phyloP scores from a whole-genome alignment of 306 rosid genomes.

The Psophocarpus tetragonolobus region DNA sequence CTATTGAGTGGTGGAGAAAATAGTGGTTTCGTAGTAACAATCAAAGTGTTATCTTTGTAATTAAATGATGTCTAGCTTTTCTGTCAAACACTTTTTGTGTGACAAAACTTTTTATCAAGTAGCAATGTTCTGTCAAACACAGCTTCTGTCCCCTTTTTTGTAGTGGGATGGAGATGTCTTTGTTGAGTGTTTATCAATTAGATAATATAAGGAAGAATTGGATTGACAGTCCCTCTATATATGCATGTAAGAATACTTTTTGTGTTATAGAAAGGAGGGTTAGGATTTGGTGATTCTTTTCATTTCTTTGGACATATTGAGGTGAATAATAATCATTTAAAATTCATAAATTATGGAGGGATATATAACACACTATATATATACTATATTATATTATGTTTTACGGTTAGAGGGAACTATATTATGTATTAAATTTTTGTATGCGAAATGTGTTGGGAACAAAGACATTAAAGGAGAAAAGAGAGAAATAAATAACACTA shows the following conservation, averaged over 20 bases:
- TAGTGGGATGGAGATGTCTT: not conserved
- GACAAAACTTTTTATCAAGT: not conserved
- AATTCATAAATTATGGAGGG: not conserved
- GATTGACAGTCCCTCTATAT: not conserved
- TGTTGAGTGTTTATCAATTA: not conserved
- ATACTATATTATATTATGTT: too few species aligned
- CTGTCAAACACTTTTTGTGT: constrained; percentile 3
- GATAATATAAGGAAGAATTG: not conserved
- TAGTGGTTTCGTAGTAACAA: constrained; percentile 17
- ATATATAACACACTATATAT: too few species aligned
- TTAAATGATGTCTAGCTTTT: not conserved
- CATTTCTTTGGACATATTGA: not conserved
- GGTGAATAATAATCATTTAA: not conserved
- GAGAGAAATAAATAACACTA: too few species aligned
- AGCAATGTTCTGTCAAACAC: not conserved
- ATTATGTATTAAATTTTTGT: not conserved
- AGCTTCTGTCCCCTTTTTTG: not conserved
- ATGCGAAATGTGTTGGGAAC: too few species aligned
- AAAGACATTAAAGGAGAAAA: too few species aligned
- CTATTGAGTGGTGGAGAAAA: not conserved
- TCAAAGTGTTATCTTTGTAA: constrained; percentile 20
- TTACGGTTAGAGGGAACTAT: not conserved
- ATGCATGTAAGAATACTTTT: not conserved
- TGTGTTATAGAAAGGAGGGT: not conserved
- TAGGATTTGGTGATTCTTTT: not conserved